Evolutionary conservation across 352 stramenopile species (phyloP).

Genomic region (Phytophthora vignae): DNA sequence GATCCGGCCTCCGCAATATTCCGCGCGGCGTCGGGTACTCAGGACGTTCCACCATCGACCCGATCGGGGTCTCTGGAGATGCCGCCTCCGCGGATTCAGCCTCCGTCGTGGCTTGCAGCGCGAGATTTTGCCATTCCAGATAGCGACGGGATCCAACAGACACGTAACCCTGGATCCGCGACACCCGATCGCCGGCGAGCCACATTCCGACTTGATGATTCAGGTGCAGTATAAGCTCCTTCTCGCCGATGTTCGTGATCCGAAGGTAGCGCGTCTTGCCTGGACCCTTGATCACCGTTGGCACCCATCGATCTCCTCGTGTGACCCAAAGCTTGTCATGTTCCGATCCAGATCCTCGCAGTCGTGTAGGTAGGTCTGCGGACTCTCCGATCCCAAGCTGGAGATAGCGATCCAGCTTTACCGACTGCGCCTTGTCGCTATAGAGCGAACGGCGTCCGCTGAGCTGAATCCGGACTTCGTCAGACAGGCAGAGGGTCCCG

Average conservation of each 20-base stretch:
- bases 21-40: background rate
- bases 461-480: constrained; percentile 15
- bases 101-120: background rate
- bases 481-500: background rate
- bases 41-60: background rate
- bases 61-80: background rate
- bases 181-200: constrained; percentile 6
- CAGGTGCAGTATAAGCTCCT: background rate
- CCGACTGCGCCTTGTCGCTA: background rate
- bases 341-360: background rate
- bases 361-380: background rate
- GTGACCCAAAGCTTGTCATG: constrained; percentile 17
- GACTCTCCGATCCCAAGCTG: background rate
- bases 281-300: background rate
- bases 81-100: background rate
- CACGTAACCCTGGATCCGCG: constrained; percentile 10
- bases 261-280: background rate
- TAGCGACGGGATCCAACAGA: background rate
- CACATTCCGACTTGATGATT: constrained; percentile 7
- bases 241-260: constrained; percentile 10
- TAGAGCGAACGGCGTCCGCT: background rate
- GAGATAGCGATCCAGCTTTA: background rate
- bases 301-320: constrained; percentile 7
- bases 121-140: constrained; percentile 20
- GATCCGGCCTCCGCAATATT: background rate